Evolutionary conservation across 176 grass and related monocot species (phyloP).

Genomic region (sorghum (Sorghum bicolor)): Sorghum_bicolor_NCBIv3 NC_012875.2:54253001-54253500

Average conservation of each 20-base stretch:
- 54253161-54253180: neutral
- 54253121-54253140: neutral
- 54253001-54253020: neutral
- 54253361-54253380: neutral
- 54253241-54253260: neutral
- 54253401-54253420: neutral
- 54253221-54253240: too few relatives aligned
- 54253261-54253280: neutral
- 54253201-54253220: neutral
- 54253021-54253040: neutral
- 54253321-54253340: neutral
- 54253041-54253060: neutral
- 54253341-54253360: neutral
- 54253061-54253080: neutral
- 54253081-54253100: neutral
- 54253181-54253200: constrained; percentile 23
- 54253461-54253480: neutral
- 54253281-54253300: neutral
- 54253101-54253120: neutral
- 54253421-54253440: neutral
- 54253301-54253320: neutral
- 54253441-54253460: neutral
- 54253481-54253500: neutral
- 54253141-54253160: neutral
- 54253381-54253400: neutral